phyloP scores from a whole-genome alignment of 106 monocot species.

The Alisma plantagoaquatica region DNA sequence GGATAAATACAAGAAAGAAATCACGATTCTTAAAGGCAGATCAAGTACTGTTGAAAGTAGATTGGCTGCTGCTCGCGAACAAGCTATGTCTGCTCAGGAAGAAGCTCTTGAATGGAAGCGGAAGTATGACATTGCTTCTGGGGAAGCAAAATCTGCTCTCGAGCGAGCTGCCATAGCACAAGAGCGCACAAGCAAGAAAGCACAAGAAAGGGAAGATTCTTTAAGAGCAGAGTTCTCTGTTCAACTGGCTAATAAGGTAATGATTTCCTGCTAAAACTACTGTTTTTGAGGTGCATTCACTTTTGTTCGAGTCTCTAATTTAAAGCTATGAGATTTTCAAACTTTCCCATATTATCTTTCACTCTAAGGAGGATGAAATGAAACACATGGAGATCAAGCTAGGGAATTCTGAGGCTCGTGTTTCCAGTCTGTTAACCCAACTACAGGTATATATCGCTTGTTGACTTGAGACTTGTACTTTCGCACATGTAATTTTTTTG shows the following conservation, averaged over 20 bases:
- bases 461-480: neutral
- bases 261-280: neutral
- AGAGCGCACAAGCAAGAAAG: slow-evolving; percentile 68
- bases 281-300: no score
- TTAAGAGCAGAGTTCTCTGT: slow-evolving; percentile 50
- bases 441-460: slow-evolving; percentile 35
- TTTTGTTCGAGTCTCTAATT: no score
- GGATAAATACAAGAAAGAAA: slow-evolving; percentile 49
- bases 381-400: slow-evolving; percentile 42
- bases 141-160: slow-evolving; percentile 67
- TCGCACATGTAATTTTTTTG: neutral
- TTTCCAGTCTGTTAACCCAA: slow-evolving; percentile 32
- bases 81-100: slow-evolving; percentile 68
- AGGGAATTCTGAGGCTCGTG: slow-evolving; percentile 40
- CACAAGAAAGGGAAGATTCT: slow-evolving; percentile 75
- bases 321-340: no score
- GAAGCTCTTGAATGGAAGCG: slow-evolving; percentile 91
- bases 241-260: slow-evolving; percentile 60
- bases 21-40: slow-evolving; percentile 63
- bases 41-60: slow-evolving; percentile 60
- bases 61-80: slow-evolving; percentile 75
- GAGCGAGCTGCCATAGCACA: slow-evolving; percentile 67
- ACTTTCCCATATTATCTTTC: neutral
- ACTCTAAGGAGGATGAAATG: slow-evolving; percentile 68
- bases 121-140: slow-evolving; percentile 65